Conservation (phyloP, 2,329 filamentous ascomycete genomes). For the Stagonosporopsis cucurbitacearum region DNA sequence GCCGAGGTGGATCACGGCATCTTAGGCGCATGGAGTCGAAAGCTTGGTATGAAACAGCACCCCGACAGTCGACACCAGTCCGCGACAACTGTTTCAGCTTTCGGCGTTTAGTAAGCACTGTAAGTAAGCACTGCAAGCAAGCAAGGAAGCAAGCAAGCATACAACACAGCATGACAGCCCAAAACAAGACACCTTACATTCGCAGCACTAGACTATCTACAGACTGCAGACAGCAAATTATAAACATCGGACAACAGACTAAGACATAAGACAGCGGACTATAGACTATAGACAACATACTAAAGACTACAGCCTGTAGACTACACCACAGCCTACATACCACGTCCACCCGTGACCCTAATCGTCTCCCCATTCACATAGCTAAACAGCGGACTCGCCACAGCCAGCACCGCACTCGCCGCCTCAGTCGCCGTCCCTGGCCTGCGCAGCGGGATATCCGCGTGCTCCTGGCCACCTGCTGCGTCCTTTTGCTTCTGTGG, state of each 20-base stretch:
- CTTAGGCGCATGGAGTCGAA: background rate
- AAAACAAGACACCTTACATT: background rate
- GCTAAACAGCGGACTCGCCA: slow-evolving; percentile 80
- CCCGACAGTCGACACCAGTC: background rate
- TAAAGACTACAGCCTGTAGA: too few relatives aligned
- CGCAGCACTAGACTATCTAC: too few relatives aligned
- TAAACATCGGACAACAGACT: too few relatives aligned
- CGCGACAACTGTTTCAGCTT: slow-evolving; percentile 1
- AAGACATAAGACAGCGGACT: too few relatives aligned
- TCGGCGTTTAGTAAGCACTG: too few relatives aligned
- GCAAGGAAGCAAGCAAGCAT: background rate
- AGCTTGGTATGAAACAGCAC: slow-evolving; percentile 26
- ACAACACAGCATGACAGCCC: background rate
- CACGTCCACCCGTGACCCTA: slow-evolving; percentile 79
- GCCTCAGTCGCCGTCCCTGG: slow-evolving; percentile 82
- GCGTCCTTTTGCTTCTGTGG: slow-evolving; percentile 52
- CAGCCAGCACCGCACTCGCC: slow-evolving; percentile 75
- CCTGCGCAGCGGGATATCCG: slow-evolving; percentile 79
- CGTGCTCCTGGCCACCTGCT: slow-evolving; percentile 49
- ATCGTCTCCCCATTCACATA: slow-evolving; percentile 90
- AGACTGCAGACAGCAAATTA: too few relatives aligned
- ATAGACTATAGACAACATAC: too few relatives aligned
- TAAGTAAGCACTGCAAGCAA: too few relatives aligned
- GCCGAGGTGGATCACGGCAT: background rate
- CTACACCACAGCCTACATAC: slow-evolving; percentile 57